Evolutionary conservation across 1,284 basidiomycete genomes (phyloP), one percentile per base, ranked within the genome.

Genomic region (Calocybe gambosa): DNA sequence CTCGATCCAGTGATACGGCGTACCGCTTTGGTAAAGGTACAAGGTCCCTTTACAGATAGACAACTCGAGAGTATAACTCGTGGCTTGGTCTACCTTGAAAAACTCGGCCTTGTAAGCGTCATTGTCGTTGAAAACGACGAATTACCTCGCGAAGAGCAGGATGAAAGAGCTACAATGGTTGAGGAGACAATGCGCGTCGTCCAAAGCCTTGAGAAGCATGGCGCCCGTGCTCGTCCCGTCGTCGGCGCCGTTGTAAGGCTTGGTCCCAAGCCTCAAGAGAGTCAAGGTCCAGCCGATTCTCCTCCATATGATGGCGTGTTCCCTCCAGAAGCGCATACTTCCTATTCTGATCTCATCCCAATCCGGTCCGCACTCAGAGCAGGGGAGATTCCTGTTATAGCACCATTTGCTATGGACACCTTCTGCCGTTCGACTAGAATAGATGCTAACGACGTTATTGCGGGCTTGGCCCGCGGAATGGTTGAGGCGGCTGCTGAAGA

Each of bases 11-110:
- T 91, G 41, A 75, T 81, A 55, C 75, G 82, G 36, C 85, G 89
- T 47, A 93, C 92, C 1, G 93, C 93, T 1, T 80, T 99, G 7
- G 94, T 99, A 61, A 99, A 99, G 66, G 74, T 99, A 10, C 96
- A 99, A 65, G 93, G 95, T 2, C 96, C 96, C 0, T 99, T 99
- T 65, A 90, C 83, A n/a, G 88, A 96, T 65, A 77, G 85, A 9
- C 96, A 99, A 63, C 82, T 99, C 48, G 87, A 93, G 54, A 94
- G 92, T 61, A 91, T 99, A 54, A 85, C 89, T 23, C 82, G 89
- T 35, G 96, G 96, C 39, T 81, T 99, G 71, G 87, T 93, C 41
- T 93, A 97, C 62, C 80, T 99, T 41, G 91, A 95, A 65, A 94
- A 93, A 60, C 84, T 99, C 21, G 96, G 96, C 2, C 77, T 99